These are phyloP conservation scores for Sordariomycetes sp. DNA, from an alignment of 2,329 filamentous ascomycete genomes.

Conservation along the genomic window DNA sequence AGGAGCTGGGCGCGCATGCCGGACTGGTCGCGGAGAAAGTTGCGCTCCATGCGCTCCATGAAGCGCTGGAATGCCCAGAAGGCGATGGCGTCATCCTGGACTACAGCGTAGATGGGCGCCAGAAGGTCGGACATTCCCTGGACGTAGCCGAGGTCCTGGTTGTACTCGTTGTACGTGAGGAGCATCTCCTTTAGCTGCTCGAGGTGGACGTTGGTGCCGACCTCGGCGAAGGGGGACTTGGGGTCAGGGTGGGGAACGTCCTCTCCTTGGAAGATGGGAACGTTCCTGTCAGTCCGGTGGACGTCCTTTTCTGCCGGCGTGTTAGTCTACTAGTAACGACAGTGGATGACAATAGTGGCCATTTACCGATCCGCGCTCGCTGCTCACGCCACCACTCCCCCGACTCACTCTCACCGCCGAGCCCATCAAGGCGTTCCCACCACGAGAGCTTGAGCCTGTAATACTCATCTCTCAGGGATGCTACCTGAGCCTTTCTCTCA, in stretches of 20 bases:
- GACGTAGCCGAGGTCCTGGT: conserved; percentile 88
- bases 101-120: conserved; percentile 88
- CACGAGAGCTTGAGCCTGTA: conserved; percentile 85
- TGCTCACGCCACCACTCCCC: conserved; percentile 97
- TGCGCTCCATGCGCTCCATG: conserved; percentile 96
- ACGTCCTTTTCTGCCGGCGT: conserved; percentile 78
- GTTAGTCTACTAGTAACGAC: conserved; percentile 8
- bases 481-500: conserved; percentile 70
- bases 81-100: conserved; percentile 92
- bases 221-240: conserved; percentile 83
- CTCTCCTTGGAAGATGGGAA: conserved; percentile 92
- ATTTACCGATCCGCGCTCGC: conserved; percentile 78
- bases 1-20: conserved; percentile 90
- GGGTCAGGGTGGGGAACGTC: conserved; percentile 95
- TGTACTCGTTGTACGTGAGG: conserved; percentile 96
- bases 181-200: conserved; percentile 99
- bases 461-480: conserved; percentile 83
- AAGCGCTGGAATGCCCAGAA: conserved; percentile 96
- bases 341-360: not conserved
- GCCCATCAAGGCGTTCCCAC: conserved; percentile 89
- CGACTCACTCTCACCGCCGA: conserved; percentile 65
- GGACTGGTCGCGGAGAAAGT: conserved; percentile 89
- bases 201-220: conserved; percentile 90
- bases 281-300: conserved; percentile 86
- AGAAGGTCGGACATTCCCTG: conserved; percentile 98